A percentile compares a stretch with the other conserved stretches of the same genome.
These are phyloP conservation scores for Mycena sanguinolenta DNA, from an alignment of 768 basidiomycete genomes.

Conservation along the genomic window DNA sequence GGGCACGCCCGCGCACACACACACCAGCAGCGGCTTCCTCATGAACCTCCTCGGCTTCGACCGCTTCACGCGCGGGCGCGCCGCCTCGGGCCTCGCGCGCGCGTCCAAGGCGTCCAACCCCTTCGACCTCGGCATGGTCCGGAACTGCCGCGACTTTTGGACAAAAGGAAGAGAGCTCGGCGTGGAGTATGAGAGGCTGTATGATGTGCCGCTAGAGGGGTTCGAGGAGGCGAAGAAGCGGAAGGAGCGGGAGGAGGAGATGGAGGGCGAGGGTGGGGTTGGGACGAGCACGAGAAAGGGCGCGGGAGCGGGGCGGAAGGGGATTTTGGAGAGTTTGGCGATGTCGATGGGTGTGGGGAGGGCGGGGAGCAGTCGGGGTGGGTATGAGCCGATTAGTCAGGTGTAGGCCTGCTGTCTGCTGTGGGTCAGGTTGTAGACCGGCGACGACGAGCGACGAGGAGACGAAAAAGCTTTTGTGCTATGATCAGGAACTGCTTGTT, in stretches of 20 bases:
- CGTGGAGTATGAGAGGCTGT: constrained; percentile 90
- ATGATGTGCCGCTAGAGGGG: no score
- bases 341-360: no score
- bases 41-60: constrained; percentile 95
- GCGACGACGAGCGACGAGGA: neutral
- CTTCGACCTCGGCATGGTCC: constrained; percentile 85
- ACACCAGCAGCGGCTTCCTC: constrained; percentile 74
- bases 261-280: no score
- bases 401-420: no score
- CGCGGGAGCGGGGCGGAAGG: no score
- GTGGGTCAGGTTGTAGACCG: no score
- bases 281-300: no score
- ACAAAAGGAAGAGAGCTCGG: constrained; percentile 85
- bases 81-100: constrained; percentile 86
- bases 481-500: neutral
- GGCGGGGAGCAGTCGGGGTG: no score
- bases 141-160: constrained; percentile 97
- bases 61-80: constrained; percentile 91
- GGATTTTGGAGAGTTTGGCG: no score
- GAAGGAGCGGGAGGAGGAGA: no score
- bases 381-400: constrained; percentile 79
- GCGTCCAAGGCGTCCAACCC: constrained; percentile 88
- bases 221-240: constrained; percentile 85
- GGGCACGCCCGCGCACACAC: constrained; percentile 60
- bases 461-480: neutral